phyloP scores from a whole-genome alignment of 257 asterid species.

The Fraxinus pennsylvanica region DNA sequence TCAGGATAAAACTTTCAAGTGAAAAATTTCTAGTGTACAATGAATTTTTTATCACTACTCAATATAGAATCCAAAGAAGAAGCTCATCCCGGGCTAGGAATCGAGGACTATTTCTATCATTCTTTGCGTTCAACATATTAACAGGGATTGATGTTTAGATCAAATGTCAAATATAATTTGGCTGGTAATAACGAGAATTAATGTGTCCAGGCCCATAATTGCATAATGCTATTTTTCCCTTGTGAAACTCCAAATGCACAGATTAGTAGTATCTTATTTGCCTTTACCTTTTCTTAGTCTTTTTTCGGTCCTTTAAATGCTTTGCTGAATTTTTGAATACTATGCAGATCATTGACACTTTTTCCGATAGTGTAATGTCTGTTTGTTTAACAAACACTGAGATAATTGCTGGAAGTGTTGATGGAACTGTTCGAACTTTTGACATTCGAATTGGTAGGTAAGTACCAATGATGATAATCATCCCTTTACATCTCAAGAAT shows the following conservation, averaged over 20 bases:
- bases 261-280: not conserved
- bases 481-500: not conserved
- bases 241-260: not conserved
- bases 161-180: not conserved
- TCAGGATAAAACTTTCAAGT: not conserved
- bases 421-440: conserved; percentile 94
- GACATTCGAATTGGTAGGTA: conserved; percentile 97
- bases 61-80: not conserved
- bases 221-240: not conserved
- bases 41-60: not conserved
- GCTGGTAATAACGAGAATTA: conserved; percentile 4
- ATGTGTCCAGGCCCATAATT: not conserved
- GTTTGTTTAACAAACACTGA: conserved; percentile 79
- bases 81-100: not conserved
- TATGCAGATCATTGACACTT: conserved; percentile 77
- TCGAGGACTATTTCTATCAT: not conserved
- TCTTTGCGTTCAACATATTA: not conserved
- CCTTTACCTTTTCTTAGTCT: conserved; percentile 6
- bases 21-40: not conserved
- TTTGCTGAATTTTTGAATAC: conserved; percentile 9
- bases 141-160: not conserved
- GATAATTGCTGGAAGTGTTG: conserved; percentile 97
- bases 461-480: conserved; percentile 37
- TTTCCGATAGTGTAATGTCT: conserved; percentile 89
- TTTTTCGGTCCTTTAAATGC: not conserved